Evolutionary conservation across 2,329 filamentous ascomycete genomes (phyloP).

Genomic region (Graphilbum fragrans): DNA sequence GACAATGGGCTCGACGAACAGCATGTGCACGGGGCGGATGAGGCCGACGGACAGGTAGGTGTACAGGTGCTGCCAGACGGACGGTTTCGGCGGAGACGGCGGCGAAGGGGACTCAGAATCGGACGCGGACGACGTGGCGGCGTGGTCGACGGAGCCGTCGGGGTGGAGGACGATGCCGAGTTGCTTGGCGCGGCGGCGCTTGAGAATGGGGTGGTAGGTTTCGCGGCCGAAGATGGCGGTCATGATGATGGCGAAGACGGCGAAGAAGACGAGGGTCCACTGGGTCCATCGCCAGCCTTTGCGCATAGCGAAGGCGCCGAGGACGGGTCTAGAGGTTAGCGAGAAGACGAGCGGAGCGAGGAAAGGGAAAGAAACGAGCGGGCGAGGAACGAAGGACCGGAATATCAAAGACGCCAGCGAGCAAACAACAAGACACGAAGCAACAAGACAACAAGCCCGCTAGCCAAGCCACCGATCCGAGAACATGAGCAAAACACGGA

Average conservation of each 20-base stretch:
- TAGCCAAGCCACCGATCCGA: neutral
- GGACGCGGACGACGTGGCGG: neutral
- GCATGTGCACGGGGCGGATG: constrained; percentile 41
- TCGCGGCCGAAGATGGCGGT: constrained; percentile 33
- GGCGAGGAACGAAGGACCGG: neutral
- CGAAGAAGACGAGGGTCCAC: constrained; percentile 36
- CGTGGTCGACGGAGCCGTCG: constrained; percentile 5
- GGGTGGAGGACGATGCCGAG: constrained; percentile 16
- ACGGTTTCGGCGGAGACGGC: neutral
- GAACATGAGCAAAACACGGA: neutral
- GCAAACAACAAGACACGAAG: neutral
- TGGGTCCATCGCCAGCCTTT: constrained; percentile 43
- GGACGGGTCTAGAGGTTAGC: constrained; percentile 24
- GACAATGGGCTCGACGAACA: constrained; percentile 51
- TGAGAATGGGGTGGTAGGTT: constrained; percentile 42
- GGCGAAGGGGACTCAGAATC: no score
- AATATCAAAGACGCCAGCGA: neutral
- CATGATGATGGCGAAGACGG: constrained; percentile 21
- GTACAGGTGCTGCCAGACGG: constrained; percentile 15
- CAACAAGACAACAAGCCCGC: neutral
- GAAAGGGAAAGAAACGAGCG: neutral
- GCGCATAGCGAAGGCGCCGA: constrained; percentile 34
- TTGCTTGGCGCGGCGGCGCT: constrained; percentile 23
- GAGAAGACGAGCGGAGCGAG: neutral
- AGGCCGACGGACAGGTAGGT: constrained; percentile 29